Base-by-base conservation (phyloP, 371 early-diverging fungal genomes). In the Smittium mucronatum region DNA sequence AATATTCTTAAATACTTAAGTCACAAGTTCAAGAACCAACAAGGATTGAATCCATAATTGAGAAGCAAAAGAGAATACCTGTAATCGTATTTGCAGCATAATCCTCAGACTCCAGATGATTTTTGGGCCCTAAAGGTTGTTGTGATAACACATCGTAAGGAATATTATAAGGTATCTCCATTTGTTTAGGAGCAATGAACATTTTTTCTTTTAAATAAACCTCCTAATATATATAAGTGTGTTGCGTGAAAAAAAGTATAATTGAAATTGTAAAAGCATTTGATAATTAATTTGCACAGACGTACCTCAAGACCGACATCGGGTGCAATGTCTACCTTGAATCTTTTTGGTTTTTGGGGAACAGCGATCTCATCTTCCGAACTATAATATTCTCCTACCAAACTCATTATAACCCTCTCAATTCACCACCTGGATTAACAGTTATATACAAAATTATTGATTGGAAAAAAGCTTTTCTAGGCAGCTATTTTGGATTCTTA, bases 81-180 rank as follows among this genome's bases (percentile, higher is more conserved):
- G 84, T 88, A 58, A 89, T 74, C 35, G 85, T 84, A 71, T 89
- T 92, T 77, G 82, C 80, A 68, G 82, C 81, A 28, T 82, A 78
- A 32, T 85, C 74, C 28, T 73, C 71, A 31, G 74, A 58, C 65
- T 73, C 71, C 60, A 86, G 87, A 0, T 92, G 93, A 74, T 94
- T 93, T 28, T 80, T 72, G 17, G 95, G 95, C 1, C 95, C 95
- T 28, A 81, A 75, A 0, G 83, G 70, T 0, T 91, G 88, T 58
- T 81, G 78, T 5, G 82, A 70, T 73, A 92, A 78, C 67, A 90
- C 90, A 28, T 83, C 82, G 70, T 91, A 92, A 0, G 89, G 84
- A 8, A 93, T 81, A 75, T 94, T 93, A 75, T 88, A 86, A 0
- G 86, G 75, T 1, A 93, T 77, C 69, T 87, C 85, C 21, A 83